Conservation (phyloP, 495 filamentous ascomycete genomes). For the Aspergillus olivimuriae region DNA sequence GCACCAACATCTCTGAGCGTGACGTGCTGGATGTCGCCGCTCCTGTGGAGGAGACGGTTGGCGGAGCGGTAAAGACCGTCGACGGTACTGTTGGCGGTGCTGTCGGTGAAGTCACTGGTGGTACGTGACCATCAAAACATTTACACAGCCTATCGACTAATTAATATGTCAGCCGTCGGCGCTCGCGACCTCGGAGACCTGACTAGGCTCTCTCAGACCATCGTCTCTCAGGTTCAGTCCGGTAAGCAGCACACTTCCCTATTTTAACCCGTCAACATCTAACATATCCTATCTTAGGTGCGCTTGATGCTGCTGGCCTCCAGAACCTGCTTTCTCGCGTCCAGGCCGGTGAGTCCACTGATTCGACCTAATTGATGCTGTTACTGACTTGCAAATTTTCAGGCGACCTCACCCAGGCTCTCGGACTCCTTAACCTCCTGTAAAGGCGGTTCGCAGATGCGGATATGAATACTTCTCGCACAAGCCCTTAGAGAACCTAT, state of each 20-base stretch:
- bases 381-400: not conserved
- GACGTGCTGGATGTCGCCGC: slow-evolving; percentile 6
- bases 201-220: slow-evolving; percentile 1
- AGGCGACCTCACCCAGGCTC: not conserved
- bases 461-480: not conserved
- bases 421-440: not conserved
- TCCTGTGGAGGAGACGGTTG: slow-evolving; percentile 5
- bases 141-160: too few relatives aligned
- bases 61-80: slow-evolving; percentile 1
- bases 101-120: not conserved
- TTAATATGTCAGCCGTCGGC: slow-evolving; percentile 4
- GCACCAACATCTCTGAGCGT: slow-evolving; percentile 8
- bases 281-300: not conserved
- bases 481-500: not conserved
- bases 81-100: slow-evolving; percentile 1
- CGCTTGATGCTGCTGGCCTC: not conserved
- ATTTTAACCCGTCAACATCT: not conserved
- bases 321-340: not conserved
- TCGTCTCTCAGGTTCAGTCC: slow-evolving; percentile 9
- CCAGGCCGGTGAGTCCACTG: not conserved
- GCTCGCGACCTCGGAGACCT: slow-evolving; percentile 5
- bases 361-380: not conserved
- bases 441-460: not conserved
- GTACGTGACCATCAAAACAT: too few relatives aligned
- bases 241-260: slow-evolving; percentile 7